phyloP scores from a whole-genome alignment of 805 yeast species.

The Kodamaea kakaduensis region DNA sequence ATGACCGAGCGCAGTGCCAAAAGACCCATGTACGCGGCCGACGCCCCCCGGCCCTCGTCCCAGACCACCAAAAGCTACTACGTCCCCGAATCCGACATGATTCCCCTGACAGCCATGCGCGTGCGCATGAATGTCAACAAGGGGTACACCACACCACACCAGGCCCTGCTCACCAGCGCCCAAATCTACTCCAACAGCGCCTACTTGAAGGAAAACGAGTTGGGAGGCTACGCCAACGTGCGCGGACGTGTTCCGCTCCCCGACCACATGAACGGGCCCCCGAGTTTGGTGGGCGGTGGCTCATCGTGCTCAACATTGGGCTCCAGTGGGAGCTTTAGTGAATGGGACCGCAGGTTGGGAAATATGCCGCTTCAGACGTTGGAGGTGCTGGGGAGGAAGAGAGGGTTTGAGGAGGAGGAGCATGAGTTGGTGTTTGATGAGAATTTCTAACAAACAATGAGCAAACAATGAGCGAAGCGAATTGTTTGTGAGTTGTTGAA shows the following conservation, averaged over 20 bases:
- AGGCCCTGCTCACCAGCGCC: conserved; percentile 8
- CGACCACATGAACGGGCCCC: conserved; percentile 38
- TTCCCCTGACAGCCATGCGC: conserved; percentile 54
- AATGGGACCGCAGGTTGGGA: conserved; percentile 33
- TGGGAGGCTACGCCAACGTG: conserved; percentile 8
- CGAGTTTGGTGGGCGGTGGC: conserved; percentile 38
- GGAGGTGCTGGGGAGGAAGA: conserved; percentile 21
- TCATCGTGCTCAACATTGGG: conserved; percentile 47
- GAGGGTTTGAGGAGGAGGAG: conserved; percentile 24
- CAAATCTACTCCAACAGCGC: conserved; percentile 12
- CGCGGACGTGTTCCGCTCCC: conserved; percentile 41
- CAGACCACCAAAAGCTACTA: too few relatives aligned
- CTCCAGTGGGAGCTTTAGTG: conserved; percentile 38
- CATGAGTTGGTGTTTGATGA: conserved; percentile 1
- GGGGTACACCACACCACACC: conserved; percentile 41
- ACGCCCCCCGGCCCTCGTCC: conserved; percentile 18
- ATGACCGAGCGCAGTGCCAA: conserved; percentile 13
- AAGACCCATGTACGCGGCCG: conserved; percentile 24
- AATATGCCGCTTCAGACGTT: conserved; percentile 13
- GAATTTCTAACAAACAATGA: too few relatives aligned
- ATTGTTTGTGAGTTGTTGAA: too few relatives aligned
- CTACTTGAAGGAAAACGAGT: too few relatives aligned
- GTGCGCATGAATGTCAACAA: conserved; percentile 63
- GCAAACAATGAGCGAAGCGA: too few relatives aligned
- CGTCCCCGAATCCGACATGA: conserved; percentile 3